These are phyloP conservation scores for Aspergillus hancockii DNA, from an alignment of 495 filamentous ascomycete species.

Conservation along the genomic window DNA sequence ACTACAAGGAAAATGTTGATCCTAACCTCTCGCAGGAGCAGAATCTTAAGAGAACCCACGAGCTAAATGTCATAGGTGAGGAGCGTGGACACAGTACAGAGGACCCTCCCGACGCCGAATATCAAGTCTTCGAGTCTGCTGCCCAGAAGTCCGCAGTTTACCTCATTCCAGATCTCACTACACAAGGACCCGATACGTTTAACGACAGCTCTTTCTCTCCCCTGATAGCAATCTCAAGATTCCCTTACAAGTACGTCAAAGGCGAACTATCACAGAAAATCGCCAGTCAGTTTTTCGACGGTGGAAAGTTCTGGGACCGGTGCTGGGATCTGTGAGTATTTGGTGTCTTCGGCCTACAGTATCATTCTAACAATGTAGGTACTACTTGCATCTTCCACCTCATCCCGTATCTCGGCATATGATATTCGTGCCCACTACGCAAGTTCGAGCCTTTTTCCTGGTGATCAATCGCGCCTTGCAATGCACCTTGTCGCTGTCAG, in stretches of 20 bases:
- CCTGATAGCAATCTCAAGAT: slow-evolving; percentile 57
- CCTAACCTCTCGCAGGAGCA: background rate
- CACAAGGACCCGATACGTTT: background rate
- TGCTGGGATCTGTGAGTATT: slow-evolving; percentile 74
- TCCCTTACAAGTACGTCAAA: slow-evolving; percentile 59
- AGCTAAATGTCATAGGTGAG: background rate
- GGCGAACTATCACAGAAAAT: slow-evolving; percentile 46
- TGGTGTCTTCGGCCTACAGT: background rate
- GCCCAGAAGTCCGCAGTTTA: background rate
- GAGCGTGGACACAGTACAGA: background rate
- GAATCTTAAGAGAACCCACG: no score
- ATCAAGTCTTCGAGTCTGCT: background rate
- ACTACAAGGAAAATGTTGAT: background rate
- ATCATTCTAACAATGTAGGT: slow-evolving; percentile 45
- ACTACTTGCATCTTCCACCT: slow-evolving; percentile 61
- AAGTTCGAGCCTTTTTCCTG: slow-evolving; percentile 59
- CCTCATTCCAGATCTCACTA: background rate
- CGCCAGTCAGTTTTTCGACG: slow-evolving; percentile 57
- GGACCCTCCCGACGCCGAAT: background rate
- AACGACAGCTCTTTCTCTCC: slow-evolving; percentile 55
- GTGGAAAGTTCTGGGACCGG: slow-evolving; percentile 55
- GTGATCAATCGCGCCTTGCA: slow-evolving; percentile 57
- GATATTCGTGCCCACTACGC: slow-evolving; percentile 62
- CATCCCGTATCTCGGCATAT: slow-evolving; percentile 47
- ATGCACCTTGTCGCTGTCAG: slow-evolving; percentile 51